Evolutionary conservation across 1,284 basidiomycete genomes (phyloP).

Genomic region (Melampsora larici-populina): DNA sequence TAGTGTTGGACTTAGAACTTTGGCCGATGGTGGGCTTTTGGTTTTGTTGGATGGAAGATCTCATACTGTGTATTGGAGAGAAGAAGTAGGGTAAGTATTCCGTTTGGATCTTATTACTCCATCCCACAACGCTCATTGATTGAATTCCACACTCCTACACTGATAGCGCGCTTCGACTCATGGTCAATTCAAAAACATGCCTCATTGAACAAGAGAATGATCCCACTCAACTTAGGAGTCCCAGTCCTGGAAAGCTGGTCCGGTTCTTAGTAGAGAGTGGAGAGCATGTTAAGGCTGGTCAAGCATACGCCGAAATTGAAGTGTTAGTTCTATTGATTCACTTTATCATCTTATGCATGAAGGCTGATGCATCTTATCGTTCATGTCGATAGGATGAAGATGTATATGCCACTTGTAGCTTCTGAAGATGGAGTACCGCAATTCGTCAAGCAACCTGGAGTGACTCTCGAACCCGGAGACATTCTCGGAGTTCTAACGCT

Average conservation of each 20-base stretch:
- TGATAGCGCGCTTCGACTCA: slow-evolving; percentile 40
- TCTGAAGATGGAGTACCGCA: slow-evolving; percentile 92
- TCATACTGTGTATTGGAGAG: slow-evolving; percentile 97
- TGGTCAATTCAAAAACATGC: slow-evolving; percentile 76
- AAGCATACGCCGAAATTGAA: slow-evolving; percentile 98
- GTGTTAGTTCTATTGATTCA: slow-evolving; percentile 54
- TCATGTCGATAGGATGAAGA: slow-evolving; percentile 55
- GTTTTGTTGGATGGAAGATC: slow-evolving; percentile 87
- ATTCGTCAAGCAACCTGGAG: slow-evolving; percentile 96
- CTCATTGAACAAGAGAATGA: slow-evolving; percentile 99
- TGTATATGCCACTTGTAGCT: slow-evolving; percentile 98
- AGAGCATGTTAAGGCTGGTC: slow-evolving; percentile 91
- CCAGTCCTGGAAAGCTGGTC: slow-evolving; percentile 94
- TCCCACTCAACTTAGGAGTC: slow-evolving; percentile 92
- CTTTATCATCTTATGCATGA: not conserved
- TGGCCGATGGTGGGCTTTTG: slow-evolving; percentile 92
- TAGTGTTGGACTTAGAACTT: slow-evolving; percentile 79
- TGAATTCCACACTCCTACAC: not conserved
- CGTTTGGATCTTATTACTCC: not conserved
- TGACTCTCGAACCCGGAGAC: slow-evolving; percentile 94
- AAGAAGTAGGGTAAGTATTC: slow-evolving; percentile 70
- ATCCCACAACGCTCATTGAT: too few relatives aligned
- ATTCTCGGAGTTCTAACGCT: slow-evolving; percentile 95
- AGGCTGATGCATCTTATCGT: not conserved
- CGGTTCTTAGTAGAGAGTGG: slow-evolving; percentile 94